Conservation (phyloP, 306 rosid species). For the Sophora flavescens region DNA sequence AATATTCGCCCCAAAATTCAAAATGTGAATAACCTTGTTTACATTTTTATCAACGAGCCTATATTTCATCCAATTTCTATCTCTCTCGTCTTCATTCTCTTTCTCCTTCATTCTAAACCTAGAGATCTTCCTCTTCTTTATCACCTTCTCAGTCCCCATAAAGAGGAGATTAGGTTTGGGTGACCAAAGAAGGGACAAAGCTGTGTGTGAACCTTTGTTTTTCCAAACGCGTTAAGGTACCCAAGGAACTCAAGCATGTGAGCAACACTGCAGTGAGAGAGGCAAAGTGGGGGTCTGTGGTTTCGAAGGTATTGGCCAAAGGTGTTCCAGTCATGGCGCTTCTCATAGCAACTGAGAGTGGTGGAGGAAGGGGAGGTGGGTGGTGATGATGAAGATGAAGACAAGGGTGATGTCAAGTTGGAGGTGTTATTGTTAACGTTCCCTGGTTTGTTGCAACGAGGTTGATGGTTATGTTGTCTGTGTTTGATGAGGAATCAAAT, state of each 20-base stretch:
- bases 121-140: too few species aligned
- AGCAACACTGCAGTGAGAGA: constrained; percentile 75
- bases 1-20: too few species aligned
- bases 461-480: constrained; percentile 35
- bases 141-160: too few species aligned
- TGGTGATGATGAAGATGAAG: not conserved
- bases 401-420: not conserved
- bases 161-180: constrained; percentile 59
- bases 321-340: constrained; percentile 82
- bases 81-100: too few species aligned
- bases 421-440: not conserved
- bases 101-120: too few species aligned
- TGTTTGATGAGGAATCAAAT: constrained; percentile 52
- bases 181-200: constrained; percentile 86
- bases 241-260: constrained; percentile 81
- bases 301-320: constrained; percentile 80
- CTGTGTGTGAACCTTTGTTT: constrained; percentile 77
- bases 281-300: constrained; percentile 80
- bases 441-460: not conserved
- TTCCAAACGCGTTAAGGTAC: constrained; percentile 82
- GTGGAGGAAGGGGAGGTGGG: not conserved
- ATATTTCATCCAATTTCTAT: too few species aligned
- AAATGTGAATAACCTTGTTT: too few species aligned
- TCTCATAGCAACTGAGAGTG: constrained; percentile 76
- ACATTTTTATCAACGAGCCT: too few species aligned